phyloP scores from a whole-genome alignment of 1,284 basidiomycete genomes.

The Gymnopus androsaceus region DNA sequence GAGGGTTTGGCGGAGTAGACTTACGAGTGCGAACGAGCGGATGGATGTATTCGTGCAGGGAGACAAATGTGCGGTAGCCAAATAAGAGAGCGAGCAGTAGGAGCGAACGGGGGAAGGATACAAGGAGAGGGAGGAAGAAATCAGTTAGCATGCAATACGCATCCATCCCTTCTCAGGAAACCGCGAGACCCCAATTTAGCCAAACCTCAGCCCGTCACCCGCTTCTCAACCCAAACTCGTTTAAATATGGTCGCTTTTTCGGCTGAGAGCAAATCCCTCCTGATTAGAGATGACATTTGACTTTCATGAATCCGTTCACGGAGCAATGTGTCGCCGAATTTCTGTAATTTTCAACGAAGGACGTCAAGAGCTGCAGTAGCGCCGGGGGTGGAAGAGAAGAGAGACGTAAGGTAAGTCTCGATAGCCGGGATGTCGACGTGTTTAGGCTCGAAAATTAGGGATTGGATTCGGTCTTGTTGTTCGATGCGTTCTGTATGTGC shows the following conservation, averaged over 20 bases:
- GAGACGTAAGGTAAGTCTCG: neutral
- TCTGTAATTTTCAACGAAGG: neutral
- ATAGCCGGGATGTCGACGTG: neutral
- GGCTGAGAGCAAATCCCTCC: neutral
- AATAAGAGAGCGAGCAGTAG: too few species aligned
- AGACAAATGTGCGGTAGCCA: too few species aligned
- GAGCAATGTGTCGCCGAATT: neutral
- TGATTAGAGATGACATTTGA: neutral
- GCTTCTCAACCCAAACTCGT: neutral
- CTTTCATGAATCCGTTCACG: neutral
- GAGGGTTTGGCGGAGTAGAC: too few species aligned
- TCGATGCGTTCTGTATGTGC: neutral
- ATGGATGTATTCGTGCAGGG: too few species aligned
- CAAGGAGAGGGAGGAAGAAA: too few species aligned
- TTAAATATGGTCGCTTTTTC: neutral
- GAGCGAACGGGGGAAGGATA: too few species aligned
- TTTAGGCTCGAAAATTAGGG: neutral
- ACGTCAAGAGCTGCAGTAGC: neutral
- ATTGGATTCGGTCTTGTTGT: constrained; percentile 2
- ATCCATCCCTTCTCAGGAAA: too few species aligned
- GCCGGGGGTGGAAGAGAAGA: neutral
- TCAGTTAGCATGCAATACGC: too few species aligned
- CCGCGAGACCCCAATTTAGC: neutral
- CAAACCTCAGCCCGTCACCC: neutral
- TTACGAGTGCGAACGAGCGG: too few species aligned